Conservation (phyloP, 2,329 filamentous ascomycete species). For the Plenodomus biglobosus region DNA sequence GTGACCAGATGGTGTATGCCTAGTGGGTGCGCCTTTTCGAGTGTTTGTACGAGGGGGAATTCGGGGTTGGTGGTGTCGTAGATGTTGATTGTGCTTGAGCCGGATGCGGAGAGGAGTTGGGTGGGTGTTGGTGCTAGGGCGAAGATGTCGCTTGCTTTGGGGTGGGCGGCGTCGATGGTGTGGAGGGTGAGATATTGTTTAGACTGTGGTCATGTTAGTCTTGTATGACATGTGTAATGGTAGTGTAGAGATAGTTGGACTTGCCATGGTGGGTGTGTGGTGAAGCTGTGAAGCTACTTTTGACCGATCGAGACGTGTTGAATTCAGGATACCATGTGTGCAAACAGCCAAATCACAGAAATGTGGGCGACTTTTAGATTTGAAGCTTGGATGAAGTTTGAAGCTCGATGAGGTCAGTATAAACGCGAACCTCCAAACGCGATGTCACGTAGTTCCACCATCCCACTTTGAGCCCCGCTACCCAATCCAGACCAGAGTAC, state of each 20-base stretch:
- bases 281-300: slow-evolving; percentile 1
- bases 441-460: slow-evolving; percentile 30
- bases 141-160: slow-evolving; percentile 72
- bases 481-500: too few species aligned
- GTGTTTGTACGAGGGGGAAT: slow-evolving; percentile 76
- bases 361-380: too few species aligned
- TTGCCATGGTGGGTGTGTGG: slow-evolving; percentile 2
- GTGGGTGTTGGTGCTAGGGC: slow-evolving; percentile 74
- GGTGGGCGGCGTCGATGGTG: slow-evolving; percentile 84
- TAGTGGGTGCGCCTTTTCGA: slow-evolving; percentile 78
- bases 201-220: slow-evolving; percentile 61
- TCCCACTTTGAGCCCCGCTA: slow-evolving; percentile 25
- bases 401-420: slow-evolving; percentile 31
- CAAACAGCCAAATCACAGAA: background rate
- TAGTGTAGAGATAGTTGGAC: too few species aligned
- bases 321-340: slow-evolving; percentile 1
- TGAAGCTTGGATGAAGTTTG: background rate
- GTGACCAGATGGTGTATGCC: slow-evolving; percentile 89
- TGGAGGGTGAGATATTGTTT: slow-evolving; percentile 97
- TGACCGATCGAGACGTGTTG: background rate
- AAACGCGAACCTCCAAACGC: slow-evolving; percentile 29
- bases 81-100: slow-evolving; percentile 68
- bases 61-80: slow-evolving; percentile 71
- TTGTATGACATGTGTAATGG: too few species aligned
- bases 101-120: slow-evolving; percentile 79